These are phyloP conservation scores for Candida nonsorbophila DNA, from an alignment of 805 yeast genomes.

Conservation along the genomic window DNA sequence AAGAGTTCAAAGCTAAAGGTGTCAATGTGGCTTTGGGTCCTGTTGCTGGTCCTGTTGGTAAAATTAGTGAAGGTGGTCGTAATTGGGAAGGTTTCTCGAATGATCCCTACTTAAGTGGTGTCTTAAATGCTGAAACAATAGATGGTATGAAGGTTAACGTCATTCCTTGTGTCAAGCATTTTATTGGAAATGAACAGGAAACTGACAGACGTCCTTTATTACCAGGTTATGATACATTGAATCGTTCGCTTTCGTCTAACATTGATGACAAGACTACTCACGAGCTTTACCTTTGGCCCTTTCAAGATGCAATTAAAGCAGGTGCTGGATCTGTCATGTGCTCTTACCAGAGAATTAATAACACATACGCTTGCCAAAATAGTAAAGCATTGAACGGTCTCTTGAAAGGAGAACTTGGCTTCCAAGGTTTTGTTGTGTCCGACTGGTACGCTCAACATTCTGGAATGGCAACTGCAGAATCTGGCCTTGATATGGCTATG, in stretches of 20 bases:
- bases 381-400: conserved; percentile 49
- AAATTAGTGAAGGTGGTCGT: conserved; percentile 55
- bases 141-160: conserved; percentile 53
- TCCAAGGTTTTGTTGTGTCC: conserved; percentile 62
- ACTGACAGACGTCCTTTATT: conserved; percentile 49
- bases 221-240: conserved; percentile 31
- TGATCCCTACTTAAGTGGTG: conserved; percentile 55
- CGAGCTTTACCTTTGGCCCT: conserved; percentile 62
- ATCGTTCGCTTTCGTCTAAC: conserved; percentile 44
- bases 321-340: conserved; percentile 63
- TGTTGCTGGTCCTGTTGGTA: conserved; percentile 52
- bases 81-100: conserved; percentile 58
- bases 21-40: conserved; percentile 52
- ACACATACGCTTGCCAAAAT: conserved; percentile 56
- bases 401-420: conserved; percentile 57
- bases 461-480: conserved; percentile 50
- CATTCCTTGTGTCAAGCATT: conserved; percentile 50
- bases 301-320: conserved; percentile 56
- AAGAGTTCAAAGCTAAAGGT: conserved; percentile 47
- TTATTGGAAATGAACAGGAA: conserved; percentile 57
- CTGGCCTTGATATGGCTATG: conserved; percentile 65
- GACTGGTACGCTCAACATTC: conserved; percentile 65
- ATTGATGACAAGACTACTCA: conserved; percentile 60
- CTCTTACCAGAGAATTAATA: conserved; percentile 52
- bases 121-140: conserved; percentile 44